These are phyloP conservation scores for Candida sonorensis DNA, from an alignment of 805 yeast genomes.

Conservation along the genomic window DNA sequence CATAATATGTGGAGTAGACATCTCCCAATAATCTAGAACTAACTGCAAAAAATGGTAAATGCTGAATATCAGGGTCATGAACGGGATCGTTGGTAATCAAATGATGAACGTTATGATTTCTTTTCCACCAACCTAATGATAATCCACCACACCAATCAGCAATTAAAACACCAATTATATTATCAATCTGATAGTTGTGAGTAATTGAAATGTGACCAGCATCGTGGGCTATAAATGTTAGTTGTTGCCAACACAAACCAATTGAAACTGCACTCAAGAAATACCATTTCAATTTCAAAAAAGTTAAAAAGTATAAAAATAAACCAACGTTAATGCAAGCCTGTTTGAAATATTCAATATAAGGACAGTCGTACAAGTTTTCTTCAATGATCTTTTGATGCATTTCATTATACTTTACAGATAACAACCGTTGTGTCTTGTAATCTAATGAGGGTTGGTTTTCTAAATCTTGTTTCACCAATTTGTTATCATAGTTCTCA, in stretches of 20 bases:
- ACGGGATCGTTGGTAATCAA: constrained; percentile 87
- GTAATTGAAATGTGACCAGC: constrained; percentile 84
- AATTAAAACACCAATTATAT: constrained; percentile 60
- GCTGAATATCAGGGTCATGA: constrained; percentile 93
- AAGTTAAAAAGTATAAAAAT: constrained; percentile 41
- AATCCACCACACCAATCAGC: constrained; percentile 85
- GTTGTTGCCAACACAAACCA: constrained; percentile 85
- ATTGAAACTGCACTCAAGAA: constrained; percentile 53
- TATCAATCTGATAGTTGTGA: constrained; percentile 73
- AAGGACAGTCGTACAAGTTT: constrained; percentile 68
- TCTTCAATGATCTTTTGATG: constrained; percentile 47
- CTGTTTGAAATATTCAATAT: constrained; percentile 68
- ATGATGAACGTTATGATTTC: constrained; percentile 92
- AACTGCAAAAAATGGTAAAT: constrained; percentile 85
- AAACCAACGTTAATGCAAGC: constrained; percentile 50
- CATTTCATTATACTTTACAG: constrained; percentile 51
- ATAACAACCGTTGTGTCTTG: constrained; percentile 52
- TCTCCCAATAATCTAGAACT: constrained; percentile 60
- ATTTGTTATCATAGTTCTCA: constrained; percentile 50
- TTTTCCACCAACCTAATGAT: constrained; percentile 92
- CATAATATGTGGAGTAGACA: constrained; percentile 77
- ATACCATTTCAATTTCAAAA: constrained; percentile 40
- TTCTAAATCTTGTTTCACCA: constrained; percentile 49
- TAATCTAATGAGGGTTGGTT: constrained; percentile 60
- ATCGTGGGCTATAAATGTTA: constrained; percentile 83